Evolutionary conservation across 2,329 filamentous ascomycete species (phyloP), one percentile per base, ranked within the genome.

Genomic region (Sphaerulina populicola): DNA sequence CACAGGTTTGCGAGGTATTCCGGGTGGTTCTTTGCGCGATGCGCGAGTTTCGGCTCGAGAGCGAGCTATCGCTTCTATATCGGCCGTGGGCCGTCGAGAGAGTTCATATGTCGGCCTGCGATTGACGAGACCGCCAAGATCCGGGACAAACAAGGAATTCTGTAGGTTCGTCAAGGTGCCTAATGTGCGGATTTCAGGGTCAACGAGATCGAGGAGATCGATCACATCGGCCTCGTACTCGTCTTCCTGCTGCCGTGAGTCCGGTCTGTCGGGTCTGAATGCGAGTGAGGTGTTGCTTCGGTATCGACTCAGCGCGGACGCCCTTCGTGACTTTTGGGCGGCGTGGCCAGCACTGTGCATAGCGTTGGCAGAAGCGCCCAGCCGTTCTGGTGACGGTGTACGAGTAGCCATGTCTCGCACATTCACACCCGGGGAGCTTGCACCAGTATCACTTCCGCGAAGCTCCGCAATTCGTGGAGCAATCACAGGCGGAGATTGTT

Each of bases 121-220:
- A 62, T 94, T 93, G 44, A 94, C 60, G 60, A 81, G 81, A 52
- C 76, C 73, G 37, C 88, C 88, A n/a, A 94, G 74, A 57, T 89
- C 83, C 0, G 88, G 88, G 1, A 94, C 73, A 68, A 94, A 94
- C 8, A 94, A 79, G 0, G 88, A 93, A 66, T 94, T 94, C 63
- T 94, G 88, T 15, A 94, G 83, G 62, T 94, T 94, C 39, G 86
- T 94, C 8, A 94, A 77, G 11, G 87, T 91, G 0, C 86, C 88
- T 3, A 94, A 72, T 0, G 88, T 88, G 33, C 86, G 81, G 3
- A 94, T 82, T 70, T 94, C 86, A 38, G 88, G 87, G 61, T 94
- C 88, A 57, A 87, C 74, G 30, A 84, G 78, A 68, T 86, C 83
- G 44, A 87, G 69, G 12, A 86, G 69, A 65, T 86, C 81, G 6